Percentiles rank a stretch among this genome's conserved stretches.
Conservation (phyloP, 2,329 filamentous ascomycete genomes). For the Cytospora paraplurivora region DNA sequence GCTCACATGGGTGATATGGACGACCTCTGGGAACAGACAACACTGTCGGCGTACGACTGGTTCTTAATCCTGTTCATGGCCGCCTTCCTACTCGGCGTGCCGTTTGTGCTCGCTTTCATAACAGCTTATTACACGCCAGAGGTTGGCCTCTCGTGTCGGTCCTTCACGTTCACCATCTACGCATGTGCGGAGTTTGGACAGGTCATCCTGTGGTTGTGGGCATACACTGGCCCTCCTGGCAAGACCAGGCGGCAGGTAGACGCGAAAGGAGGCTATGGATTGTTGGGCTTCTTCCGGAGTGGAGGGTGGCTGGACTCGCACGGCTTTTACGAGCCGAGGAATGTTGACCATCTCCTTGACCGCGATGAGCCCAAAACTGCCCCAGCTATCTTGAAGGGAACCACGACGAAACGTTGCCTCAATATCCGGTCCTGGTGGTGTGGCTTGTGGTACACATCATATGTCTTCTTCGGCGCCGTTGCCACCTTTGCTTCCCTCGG, state of each 20-base stretch:
- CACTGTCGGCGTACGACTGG: slow-evolving; percentile 30
- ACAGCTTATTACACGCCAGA: slow-evolving; percentile 33
- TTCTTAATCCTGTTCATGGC: slow-evolving; percentile 29
- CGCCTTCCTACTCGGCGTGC: slow-evolving; percentile 30
- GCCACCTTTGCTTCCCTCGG: slow-evolving; percentile 43
- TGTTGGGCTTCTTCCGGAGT: slow-evolving; percentile 23
- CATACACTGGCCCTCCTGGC: slow-evolving; percentile 29
- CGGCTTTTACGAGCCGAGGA: slow-evolving; percentile 32
- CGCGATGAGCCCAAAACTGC: slow-evolving; percentile 6
- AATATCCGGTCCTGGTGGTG: slow-evolving; percentile 17
- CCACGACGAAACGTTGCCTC: slow-evolving; percentile 9
- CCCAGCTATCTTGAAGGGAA: not conserved
- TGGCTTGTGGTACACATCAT: slow-evolving; percentile 31
- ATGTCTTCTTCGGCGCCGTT: slow-evolving; percentile 38
- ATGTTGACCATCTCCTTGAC: slow-evolving; percentile 26
- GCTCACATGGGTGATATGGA: slow-evolving; percentile 29
- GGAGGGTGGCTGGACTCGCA: slow-evolving; percentile 31
- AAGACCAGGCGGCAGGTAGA: not conserved
- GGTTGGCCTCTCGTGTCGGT: slow-evolving; percentile 33
- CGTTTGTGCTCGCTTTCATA: slow-evolving; percentile 32
- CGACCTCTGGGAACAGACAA: slow-evolving; percentile 24
- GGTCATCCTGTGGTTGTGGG: slow-evolving; percentile 34
- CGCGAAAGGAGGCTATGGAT: not conserved
- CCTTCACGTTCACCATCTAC: slow-evolving; percentile 33
- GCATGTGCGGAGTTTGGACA: slow-evolving; percentile 25